These are phyloP conservation scores for Pythium utonaiense DNA, from an alignment of 352 stramenopile genomes.

Conservation along the genomic window DNA sequence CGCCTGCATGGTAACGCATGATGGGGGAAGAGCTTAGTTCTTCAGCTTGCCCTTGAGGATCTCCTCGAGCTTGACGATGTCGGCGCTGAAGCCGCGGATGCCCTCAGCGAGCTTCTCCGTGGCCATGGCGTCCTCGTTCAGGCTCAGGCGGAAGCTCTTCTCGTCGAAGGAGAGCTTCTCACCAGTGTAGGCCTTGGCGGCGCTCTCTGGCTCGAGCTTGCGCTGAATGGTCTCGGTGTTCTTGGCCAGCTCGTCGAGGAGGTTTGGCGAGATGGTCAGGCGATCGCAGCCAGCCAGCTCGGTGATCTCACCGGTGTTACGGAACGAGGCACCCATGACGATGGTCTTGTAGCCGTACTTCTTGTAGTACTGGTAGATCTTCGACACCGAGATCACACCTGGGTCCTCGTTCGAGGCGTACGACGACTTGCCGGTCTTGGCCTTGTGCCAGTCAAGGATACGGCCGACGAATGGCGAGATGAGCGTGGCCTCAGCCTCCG, in stretches of 20 bases:
- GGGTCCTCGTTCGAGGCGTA: slow-evolving; percentile 95
- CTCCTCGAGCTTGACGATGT: slow-evolving; percentile 98
- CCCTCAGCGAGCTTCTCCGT: slow-evolving; percentile 97
- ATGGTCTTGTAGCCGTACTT: slow-evolving; percentile 96
- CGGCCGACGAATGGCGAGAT: slow-evolving; percentile 96
- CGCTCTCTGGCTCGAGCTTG: slow-evolving; percentile 84
- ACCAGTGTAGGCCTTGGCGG: slow-evolving; percentile 62
- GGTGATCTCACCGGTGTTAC: slow-evolving; percentile 96
- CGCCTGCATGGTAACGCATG: slow-evolving; percentile 1
- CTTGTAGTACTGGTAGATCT: slow-evolving; percentile 99
- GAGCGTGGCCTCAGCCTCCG: slow-evolving; percentile 94
- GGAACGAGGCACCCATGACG: slow-evolving; percentile 95
- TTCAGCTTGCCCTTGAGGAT: slow-evolving; percentile 96
- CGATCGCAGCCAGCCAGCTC: slow-evolving; percentile 96
- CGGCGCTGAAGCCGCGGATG: slow-evolving; percentile 95
- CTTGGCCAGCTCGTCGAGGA: slow-evolving; percentile 92
- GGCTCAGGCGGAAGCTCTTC: slow-evolving; percentile 96
- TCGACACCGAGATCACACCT: slow-evolving; percentile 94
- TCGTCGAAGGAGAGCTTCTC: slow-evolving; percentile 89
- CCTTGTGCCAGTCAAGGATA: slow-evolving; percentile 98
- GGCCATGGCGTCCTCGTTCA: slow-evolving; percentile 98
- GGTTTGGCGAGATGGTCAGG: slow-evolving; percentile 95
- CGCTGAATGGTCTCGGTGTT: slow-evolving; percentile 60
- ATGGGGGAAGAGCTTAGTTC: slow-evolving; percentile 34
- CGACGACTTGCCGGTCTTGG: slow-evolving; percentile 88